phyloP scores from a whole-genome alignment of 768 basidiomycete species.

The Paxillus involutus region DNA sequence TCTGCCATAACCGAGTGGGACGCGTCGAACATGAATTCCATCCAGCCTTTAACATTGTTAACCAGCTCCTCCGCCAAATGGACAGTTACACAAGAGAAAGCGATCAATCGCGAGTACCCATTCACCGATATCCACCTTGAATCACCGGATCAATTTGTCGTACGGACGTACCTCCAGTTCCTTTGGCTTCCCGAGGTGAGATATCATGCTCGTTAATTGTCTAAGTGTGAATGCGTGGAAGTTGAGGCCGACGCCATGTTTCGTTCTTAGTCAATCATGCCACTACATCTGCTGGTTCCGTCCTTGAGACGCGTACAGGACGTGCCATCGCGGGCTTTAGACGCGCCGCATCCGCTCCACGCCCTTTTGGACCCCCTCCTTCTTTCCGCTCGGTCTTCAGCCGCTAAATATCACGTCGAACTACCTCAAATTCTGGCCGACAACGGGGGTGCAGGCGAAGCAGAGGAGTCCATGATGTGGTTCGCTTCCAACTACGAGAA shows the following conservation, averaged over 20 bases:
- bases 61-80: conserved; percentile 39
- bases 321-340: conserved; percentile 26
- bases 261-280: conserved; percentile 64
- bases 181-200: conserved; percentile 76
- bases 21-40: conserved; percentile 13
- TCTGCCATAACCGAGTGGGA: background rate
- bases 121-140: conserved; percentile 44
- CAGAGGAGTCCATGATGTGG: conserved; percentile 80
- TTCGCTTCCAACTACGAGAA: conserved; percentile 66
- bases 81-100: conserved; percentile 60
- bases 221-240: too few species aligned
- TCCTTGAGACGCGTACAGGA: conserved; percentile 52
- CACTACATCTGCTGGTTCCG: conserved; percentile 55
- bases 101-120: conserved; percentile 55
- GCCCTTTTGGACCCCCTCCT: conserved; percentile 59
- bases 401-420: conserved; percentile 65
- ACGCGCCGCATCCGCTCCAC: conserved; percentile 55
- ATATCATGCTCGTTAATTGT: background rate
- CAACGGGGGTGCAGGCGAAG: conserved; percentile 59
- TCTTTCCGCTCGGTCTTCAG: conserved; percentile 51
- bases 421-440: conserved; percentile 58
- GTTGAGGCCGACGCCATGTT: background rate
- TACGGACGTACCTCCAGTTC: conserved; percentile 70
- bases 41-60: conserved; percentile 22
- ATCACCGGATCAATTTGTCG: conserved; percentile 55